A percentile compares a stretch with the other conserved stretches of the same genome.
Evolutionary conservation across 352 stramenopile genomes (phyloP).

Genomic region (Peronospora tabacina): DNA sequence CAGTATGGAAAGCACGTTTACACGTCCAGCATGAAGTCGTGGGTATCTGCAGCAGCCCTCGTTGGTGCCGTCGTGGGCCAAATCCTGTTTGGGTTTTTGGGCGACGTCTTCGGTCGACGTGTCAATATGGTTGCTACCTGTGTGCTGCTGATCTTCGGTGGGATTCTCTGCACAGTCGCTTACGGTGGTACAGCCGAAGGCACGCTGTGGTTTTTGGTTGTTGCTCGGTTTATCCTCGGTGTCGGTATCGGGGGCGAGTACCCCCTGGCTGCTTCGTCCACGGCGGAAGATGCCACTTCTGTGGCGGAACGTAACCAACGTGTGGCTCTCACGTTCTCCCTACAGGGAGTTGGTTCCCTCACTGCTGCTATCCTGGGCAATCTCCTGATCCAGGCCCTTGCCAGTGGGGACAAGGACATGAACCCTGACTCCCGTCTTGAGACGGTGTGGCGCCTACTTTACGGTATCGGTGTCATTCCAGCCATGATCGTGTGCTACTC

Average conservation of each 20-base stretch:
- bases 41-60: constrained; percentile 48
- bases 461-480: constrained; percentile 52
- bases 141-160: constrained; percentile 51
- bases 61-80: constrained; percentile 55
- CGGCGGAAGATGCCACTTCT: constrained; percentile 49
- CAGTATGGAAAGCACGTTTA: constrained; percentile 57
- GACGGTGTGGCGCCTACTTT: constrained; percentile 58
- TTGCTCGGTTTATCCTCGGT: constrained; percentile 49
- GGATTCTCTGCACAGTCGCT: constrained; percentile 50
- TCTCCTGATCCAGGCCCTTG: constrained; percentile 43
- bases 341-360: constrained; percentile 54
- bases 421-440: constrained; percentile 42
- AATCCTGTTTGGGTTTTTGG: constrained; percentile 49
- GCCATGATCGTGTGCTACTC: constrained; percentile 61
- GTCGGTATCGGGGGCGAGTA: constrained; percentile 53
- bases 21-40: constrained; percentile 51
- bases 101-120: constrained; percentile 51
- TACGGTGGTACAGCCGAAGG: constrained; percentile 31
- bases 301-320: constrained; percentile 41
- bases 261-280: constrained; percentile 44
- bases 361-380: constrained; percentile 59
- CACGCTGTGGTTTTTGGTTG: constrained; percentile 60
- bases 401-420: constrained; percentile 29
- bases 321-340: constrained; percentile 57
- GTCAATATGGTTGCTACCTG: constrained; percentile 69